Evolutionary conservation across 768 basidiomycete species (phyloP).

Genomic region (Mycena kentingensis): DNA sequence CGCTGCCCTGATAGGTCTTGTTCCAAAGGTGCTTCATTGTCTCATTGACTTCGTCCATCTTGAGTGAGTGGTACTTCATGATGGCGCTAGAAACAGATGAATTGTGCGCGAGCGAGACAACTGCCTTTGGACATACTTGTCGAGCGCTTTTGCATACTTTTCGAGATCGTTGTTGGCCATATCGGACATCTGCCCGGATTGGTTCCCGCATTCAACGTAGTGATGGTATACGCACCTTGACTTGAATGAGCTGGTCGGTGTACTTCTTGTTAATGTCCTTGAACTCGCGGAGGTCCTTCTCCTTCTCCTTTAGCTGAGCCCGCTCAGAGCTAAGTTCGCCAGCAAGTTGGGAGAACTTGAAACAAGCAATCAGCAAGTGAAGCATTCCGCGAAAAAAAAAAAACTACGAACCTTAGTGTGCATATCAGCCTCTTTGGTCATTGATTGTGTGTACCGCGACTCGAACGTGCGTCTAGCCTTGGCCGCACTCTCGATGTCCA

Average conservation of each 20-base stretch:
- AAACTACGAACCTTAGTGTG: conserved; percentile 58
- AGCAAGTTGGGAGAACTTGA: conserved; percentile 74
- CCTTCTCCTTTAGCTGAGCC: conserved; percentile 63
- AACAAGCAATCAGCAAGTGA: neutral
- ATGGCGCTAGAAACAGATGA: conserved; percentile 69
- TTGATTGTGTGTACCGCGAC: conserved; percentile 70
- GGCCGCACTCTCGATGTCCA: conserved; percentile 85
- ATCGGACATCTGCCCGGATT: conserved; percentile 78
- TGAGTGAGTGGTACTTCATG: conserved; percentile 96
- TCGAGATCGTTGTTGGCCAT: conserved; percentile 97
- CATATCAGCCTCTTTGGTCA: conserved; percentile 71
- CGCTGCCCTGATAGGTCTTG: conserved; percentile 98
- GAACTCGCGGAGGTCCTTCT: conserved; percentile 80
- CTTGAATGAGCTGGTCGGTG: conserved; percentile 88
- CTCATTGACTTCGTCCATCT: conserved; percentile 99
- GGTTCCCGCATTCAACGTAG: neutral
- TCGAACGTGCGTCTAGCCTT: conserved; percentile 85
- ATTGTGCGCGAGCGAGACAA: neutral
- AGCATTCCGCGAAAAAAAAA: neutral
- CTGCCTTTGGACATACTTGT: conserved; percentile 64
- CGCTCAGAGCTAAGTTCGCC: conserved; percentile 81
- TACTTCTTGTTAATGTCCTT: conserved; percentile 85
- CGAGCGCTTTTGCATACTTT: conserved; percentile 96
- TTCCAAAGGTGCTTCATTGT: conserved; percentile 98
- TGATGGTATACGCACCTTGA: conserved; percentile 62